Evolutionary conservation across 2,329 filamentous ascomycete genomes (phyloP), one percentile per base, ranked within the genome.

Genomic region (Sporothrix sp.): DNA sequence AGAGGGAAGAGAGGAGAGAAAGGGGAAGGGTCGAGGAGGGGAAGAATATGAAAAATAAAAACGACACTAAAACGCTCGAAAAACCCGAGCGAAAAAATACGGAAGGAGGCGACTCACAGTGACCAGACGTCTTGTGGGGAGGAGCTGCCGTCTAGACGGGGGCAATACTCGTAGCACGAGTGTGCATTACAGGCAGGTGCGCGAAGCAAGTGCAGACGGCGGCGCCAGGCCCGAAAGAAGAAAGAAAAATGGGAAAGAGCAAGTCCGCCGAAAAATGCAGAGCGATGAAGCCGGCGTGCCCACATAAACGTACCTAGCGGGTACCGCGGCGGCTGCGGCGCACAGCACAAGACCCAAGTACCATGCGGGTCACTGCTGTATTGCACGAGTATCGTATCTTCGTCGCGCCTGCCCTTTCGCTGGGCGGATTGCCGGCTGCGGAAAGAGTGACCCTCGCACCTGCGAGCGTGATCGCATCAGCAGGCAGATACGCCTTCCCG

Each of bases 21-120:
- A 52, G 51, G 49, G 54, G 53, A 54, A 54, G 52, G 54, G 44
- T 52, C 51, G 54, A 52, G 28, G 56, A 62, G 28, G n/a, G 21
- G 33, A 36, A 33, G 28, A 27, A 46, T 42, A 54, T 47, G 51
- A 38, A 37, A 50, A 48, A 53, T 40, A 48, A 35, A 39, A 50
- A 50, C 3, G 23, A 45, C 43, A 44, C 42, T 44, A 44, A 44
- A 44, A 44, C 38, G 23, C 18, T 18, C 32, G 42, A n/a, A 48
- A 48, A 3, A 30, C 5, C 25, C 10, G 10, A 28, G 10, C 5
- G 25, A 33, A 46, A 46, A 52, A 52, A 9, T 30, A 14, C 9
- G 21, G 14, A 38, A 28, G 25, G 21, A 18, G 51, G 33, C 14
- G 40, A 20, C 40, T 51, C 3, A 25, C n/a, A 3, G 32, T 30